Base-by-base conservation (phyloP, 768 basidiomycete species). In the Trichaptum fuscoviolaceum region DNA sequence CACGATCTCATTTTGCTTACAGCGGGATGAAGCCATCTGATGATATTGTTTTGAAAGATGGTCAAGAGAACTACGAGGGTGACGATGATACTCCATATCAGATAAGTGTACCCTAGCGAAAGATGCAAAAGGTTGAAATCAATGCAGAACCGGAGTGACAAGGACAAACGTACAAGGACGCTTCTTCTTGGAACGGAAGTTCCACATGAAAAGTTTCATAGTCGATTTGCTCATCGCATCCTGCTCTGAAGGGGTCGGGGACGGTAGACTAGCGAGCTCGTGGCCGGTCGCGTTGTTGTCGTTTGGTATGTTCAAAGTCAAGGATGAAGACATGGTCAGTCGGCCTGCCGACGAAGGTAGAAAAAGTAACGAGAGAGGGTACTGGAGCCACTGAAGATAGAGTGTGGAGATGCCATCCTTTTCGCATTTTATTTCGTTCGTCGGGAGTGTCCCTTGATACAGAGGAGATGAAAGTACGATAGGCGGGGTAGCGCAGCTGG, bases 31-130 rank as follows among this genome's bases (percentile, higher is more conserved):
- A 82, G 72, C 76, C 77, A 81, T 18, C 71, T 64, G 26, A 82
- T 75, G 69, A 84, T 82, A 72, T 77, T 69, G 42, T 75, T 74
- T 71, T 82, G 78, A 64, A 78, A 77, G 0, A 75, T 64, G 5
- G 73, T 73, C 67, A 78, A 71, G 57, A 80, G 72, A 6, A 69
- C 71, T 18, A 77, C 71, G 6, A 77, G 24, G 52, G 71, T 73
- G 2, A 75, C 42, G 63, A 77, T 64, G 8, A 79, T 42, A 1
- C 72, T 65, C 4, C 71, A 25, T 5, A 68, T 67, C 23, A 77
- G 10, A n/a, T 24, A 70, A 58, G 17, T 67, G 52, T 52, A 52
- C 42, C 42, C 42, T 52, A 52, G 42, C 12, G 20, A 5, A 52
- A 3, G 42, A 12, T 5, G 42, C 8, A 30, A 8, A 30, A 30